These are phyloP conservation scores for Penicillium longicatenatum DNA, from an alignment of 495 filamentous ascomycete genomes.

Conservation along the genomic window DNA sequence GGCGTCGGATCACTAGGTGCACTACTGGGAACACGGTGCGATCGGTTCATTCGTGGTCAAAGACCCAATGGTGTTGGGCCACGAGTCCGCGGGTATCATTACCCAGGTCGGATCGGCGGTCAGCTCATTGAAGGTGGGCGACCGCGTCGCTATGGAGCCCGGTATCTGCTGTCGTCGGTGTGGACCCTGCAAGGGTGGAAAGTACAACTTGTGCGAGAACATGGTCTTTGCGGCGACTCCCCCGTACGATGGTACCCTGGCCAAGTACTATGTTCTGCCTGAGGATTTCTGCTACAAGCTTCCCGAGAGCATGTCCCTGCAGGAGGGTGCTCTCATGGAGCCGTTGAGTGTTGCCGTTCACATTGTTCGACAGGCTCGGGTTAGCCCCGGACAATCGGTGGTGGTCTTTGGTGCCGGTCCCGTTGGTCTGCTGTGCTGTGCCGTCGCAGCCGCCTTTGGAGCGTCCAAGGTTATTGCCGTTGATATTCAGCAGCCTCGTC, in stretches of 20 bases:
- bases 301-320: constrained; percentile 44
- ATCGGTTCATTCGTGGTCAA: constrained; percentile 83
- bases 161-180: constrained; percentile 55
- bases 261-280: constrained; percentile 56
- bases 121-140: constrained; percentile 43
- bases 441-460: constrained; percentile 55
- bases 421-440: constrained; percentile 56
- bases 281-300: constrained; percentile 60
- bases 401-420: constrained; percentile 59
- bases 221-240: constrained; percentile 58
- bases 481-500: constrained; percentile 53
- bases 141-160: constrained; percentile 57
- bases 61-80: constrained; percentile 88
- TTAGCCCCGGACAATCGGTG: constrained; percentile 50
- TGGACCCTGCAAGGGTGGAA: constrained; percentile 52
- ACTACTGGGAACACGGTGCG: constrained; percentile 85
- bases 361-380: constrained; percentile 48
- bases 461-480: constrained; percentile 55
- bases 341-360: constrained; percentile 58
- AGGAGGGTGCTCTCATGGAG: constrained; percentile 57
- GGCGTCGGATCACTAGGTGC: constrained; percentile 47
- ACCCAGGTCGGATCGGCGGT: constrained; percentile 62
- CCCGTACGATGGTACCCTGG: constrained; percentile 55
- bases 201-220: constrained; percentile 55
- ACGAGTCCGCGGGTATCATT: constrained; percentile 83